A percentile compares a stretch with the other conserved stretches of the same genome.
Evolutionary conservation across 805 yeast species (phyloP).

Genomic region (Maudiozyma turicensis): DNA sequence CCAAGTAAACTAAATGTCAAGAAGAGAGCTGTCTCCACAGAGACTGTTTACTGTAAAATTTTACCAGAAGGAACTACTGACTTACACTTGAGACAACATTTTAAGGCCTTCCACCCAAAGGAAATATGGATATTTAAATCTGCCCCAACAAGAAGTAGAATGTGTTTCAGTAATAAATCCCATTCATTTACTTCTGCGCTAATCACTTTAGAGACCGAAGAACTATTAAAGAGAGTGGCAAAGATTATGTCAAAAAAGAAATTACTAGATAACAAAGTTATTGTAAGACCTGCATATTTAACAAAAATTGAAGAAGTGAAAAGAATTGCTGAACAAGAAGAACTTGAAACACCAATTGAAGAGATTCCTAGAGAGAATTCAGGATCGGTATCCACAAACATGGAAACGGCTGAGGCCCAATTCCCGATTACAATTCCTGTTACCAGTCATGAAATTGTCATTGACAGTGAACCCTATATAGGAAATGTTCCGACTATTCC

Average conservation of each 20-base stretch:
- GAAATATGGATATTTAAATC: constrained; percentile 39
- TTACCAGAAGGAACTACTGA: constrained; percentile 35
- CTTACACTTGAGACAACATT: constrained; percentile 36
- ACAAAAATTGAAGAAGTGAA: constrained; percentile 38
- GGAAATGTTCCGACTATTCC: neutral
- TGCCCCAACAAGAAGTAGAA: neutral
- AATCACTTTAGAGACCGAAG: constrained; percentile 37
- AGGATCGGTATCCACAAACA: neutral
- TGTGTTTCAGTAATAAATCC: constrained; percentile 6
- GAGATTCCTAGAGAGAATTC: neutral
- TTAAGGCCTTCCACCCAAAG: constrained; percentile 36
- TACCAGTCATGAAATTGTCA: neutral
- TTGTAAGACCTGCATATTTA: constrained; percentile 33
- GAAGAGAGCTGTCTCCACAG: constrained; percentile 27
- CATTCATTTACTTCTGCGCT: constrained; percentile 37
- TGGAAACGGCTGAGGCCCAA: neutral
- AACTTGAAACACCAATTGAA: neutral
- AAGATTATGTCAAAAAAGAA: constrained; percentile 31
- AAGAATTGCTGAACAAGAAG: constrained; percentile 23
- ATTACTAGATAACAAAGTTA: constrained; percentile 30
- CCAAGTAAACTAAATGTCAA: neutral
- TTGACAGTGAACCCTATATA: neutral
- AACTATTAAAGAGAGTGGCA: constrained; percentile 36
- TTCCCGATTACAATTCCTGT: neutral
- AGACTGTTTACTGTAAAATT: constrained; percentile 38